Evolutionary conservation across 2,329 filamentous ascomycete genomes (phyloP).

Genomic region (Neodidymelliopsis sp.): DNA sequence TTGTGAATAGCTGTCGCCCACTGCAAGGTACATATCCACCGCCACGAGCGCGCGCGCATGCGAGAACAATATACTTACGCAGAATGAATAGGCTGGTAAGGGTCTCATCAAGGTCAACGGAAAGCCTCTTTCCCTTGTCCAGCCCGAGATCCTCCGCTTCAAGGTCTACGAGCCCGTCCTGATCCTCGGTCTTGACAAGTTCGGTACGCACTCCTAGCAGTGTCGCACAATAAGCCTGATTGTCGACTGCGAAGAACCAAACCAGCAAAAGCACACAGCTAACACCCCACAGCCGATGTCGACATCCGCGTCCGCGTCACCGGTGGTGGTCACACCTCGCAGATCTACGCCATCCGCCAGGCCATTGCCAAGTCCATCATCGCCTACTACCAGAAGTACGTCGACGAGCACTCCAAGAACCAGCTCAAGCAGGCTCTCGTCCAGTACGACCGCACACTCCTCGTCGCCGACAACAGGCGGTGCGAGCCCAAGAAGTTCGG

Average conservation of each 20-base stretch:
- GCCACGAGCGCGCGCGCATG: constrained; percentile 29
- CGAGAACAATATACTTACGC: constrained; percentile 36
- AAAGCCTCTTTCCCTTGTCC: constrained; percentile 89
- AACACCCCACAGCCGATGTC: constrained; percentile 67
- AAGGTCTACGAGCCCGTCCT: constrained; percentile 99
- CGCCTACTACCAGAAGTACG: constrained; percentile 99
- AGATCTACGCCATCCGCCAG: constrained; percentile 98
- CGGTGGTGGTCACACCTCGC: constrained; percentile 96
- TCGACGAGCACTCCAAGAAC: constrained; percentile 99
- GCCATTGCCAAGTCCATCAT: constrained; percentile 97
- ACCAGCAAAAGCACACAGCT: constrained; percentile 11
- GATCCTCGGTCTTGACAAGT: constrained; percentile 97
- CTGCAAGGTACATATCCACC: constrained; percentile 75
- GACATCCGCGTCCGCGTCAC: constrained; percentile 97
- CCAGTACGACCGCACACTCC: constrained; percentile 94
- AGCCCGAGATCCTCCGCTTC: constrained; percentile 97
- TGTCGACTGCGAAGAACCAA: neutral
- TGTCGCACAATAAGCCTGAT: neutral
- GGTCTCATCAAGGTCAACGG: constrained; percentile 99
- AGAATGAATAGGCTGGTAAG: constrained; percentile 67
- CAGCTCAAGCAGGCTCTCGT: constrained; percentile 96
- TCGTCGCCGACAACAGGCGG: constrained; percentile 98
- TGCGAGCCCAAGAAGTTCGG: constrained; percentile 99
- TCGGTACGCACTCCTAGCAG: constrained; percentile 63
- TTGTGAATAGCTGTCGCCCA: constrained; percentile 86